Evolutionary conservation across 2,329 filamentous ascomycete genomes (phyloP).

Genomic region (Diaporthe amygdali): DNA sequence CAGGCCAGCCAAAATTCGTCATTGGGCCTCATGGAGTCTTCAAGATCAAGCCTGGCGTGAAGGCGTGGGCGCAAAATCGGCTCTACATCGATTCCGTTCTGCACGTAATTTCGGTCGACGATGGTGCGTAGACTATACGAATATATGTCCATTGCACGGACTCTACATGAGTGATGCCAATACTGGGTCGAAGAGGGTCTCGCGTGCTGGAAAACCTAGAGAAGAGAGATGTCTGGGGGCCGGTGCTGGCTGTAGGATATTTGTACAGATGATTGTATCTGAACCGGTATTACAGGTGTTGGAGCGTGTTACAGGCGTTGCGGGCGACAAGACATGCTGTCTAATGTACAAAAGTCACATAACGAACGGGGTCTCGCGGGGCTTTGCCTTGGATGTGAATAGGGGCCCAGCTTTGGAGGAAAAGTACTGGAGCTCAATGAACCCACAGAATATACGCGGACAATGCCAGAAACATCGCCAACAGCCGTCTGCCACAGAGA

Average conservation of each 20-base stretch:
- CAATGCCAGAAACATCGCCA: neutral
- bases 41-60: constrained; percentile 29
- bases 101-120: constrained; percentile 25
- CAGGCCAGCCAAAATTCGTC: constrained; percentile 31
- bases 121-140: neutral
- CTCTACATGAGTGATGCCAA: too few species aligned
- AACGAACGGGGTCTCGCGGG: neutral
- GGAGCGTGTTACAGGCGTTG: neutral
- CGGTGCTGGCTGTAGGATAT: neutral
- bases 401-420: neutral
- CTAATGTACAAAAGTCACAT: neutral
- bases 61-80: constrained; percentile 31
- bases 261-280: neutral
- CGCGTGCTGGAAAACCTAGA: too few species aligned
- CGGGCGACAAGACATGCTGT: neutral
- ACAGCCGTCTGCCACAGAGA: neutral
- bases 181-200: too few species aligned
- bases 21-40: constrained; percentile 36
- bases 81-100: constrained; percentile 34
- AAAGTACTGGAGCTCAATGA: neutral
- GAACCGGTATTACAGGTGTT: neutral
- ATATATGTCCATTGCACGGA: too few species aligned
- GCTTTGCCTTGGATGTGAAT: neutral
- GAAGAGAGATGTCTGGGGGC: too few species aligned
- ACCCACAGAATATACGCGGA: neutral